phyloP scores from a whole-genome alignment of 805 yeast genomes.

The Brettanomyces sp. region DNA sequence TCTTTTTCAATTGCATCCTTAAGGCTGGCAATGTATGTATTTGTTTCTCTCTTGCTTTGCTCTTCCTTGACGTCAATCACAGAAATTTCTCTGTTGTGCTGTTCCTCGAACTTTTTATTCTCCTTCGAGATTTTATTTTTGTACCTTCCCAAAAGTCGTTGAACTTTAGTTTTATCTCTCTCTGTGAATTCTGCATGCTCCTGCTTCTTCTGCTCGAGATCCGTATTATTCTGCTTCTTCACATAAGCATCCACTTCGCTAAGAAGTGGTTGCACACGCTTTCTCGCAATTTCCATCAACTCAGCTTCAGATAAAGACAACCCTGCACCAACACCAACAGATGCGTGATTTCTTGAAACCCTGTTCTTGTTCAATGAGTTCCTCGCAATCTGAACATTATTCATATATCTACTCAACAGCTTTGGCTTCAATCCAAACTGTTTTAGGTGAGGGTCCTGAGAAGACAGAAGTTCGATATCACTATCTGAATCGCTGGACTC shows the following conservation, averaged over 20 bases:
- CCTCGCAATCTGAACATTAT: slow-evolving; percentile 38
- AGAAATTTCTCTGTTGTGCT: slow-evolving; percentile 14
- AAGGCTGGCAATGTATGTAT: slow-evolving; percentile 30
- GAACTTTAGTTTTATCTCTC: slow-evolving; percentile 22
- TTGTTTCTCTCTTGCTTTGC: slow-evolving; percentile 24
- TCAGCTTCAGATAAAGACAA: slow-evolving; percentile 40
- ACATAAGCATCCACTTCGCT: slow-evolving; percentile 43
- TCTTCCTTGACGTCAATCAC: slow-evolving; percentile 15
- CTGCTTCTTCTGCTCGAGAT: slow-evolving; percentile 28
- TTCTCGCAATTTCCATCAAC: slow-evolving; percentile 45
- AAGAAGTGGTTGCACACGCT: slow-evolving; percentile 46
- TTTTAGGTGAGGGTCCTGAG: slow-evolving; percentile 27
- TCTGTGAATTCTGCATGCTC: slow-evolving; percentile 28
- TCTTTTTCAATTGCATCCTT: slow-evolving; percentile 34
- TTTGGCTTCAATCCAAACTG: slow-evolving; percentile 36
- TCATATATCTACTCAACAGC: slow-evolving; percentile 38
- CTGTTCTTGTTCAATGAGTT: slow-evolving; percentile 32
- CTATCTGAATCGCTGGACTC: no score
- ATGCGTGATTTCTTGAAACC: slow-evolving; percentile 40
- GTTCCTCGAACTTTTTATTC: slow-evolving; percentile 19
- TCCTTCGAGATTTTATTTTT: slow-evolving; percentile 32
- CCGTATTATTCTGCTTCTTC: slow-evolving; percentile 32
- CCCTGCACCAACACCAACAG: slow-evolving; percentile 45
- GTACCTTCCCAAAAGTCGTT: slow-evolving; percentile 28
- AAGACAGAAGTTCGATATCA: slow-evolving; percentile 9